These are phyloP conservation scores for Arabidopsis hybrid DNA, from an alignment of 441 rosid species.

Conservation along the genomic window DNA sequence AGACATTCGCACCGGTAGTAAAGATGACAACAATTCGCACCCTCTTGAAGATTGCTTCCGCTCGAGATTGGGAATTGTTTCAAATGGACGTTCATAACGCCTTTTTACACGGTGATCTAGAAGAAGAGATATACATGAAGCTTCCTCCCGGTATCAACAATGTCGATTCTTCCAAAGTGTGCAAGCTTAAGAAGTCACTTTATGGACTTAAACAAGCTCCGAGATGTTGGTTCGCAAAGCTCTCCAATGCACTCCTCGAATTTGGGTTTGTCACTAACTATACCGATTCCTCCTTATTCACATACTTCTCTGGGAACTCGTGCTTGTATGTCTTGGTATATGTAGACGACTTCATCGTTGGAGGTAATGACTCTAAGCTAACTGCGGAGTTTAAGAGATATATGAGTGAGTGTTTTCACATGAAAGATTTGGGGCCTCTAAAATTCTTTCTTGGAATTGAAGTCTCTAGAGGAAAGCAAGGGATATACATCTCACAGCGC, in stretches of 20 bases:
- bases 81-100: neutral
- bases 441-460: neutral
- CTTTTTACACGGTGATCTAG: neutral
- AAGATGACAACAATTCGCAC: neutral
- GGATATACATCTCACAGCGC: neutral
- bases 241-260: no score
- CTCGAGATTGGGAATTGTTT: neutral
- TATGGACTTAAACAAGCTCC: neutral
- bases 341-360: neutral
- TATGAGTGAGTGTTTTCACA: neutral
- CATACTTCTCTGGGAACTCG: neutral
- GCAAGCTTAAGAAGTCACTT: neutral
- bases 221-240: neutral
- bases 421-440: neutral
- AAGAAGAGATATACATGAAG: neutral
- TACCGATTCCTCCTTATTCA: no score
- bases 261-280: no score
- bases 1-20: no score
- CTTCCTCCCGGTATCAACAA: neutral
- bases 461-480: neutral
- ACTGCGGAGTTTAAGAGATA: neutral
- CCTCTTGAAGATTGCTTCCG: neutral
- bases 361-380: fast-evolving
- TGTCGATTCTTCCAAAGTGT: neutral
- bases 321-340: neutral